A percentile compares a stretch with the other conserved stretches of the same genome.
phyloP scores from a whole-genome alignment of 345 rosid species.

The Lepidium sativum region DNA sequence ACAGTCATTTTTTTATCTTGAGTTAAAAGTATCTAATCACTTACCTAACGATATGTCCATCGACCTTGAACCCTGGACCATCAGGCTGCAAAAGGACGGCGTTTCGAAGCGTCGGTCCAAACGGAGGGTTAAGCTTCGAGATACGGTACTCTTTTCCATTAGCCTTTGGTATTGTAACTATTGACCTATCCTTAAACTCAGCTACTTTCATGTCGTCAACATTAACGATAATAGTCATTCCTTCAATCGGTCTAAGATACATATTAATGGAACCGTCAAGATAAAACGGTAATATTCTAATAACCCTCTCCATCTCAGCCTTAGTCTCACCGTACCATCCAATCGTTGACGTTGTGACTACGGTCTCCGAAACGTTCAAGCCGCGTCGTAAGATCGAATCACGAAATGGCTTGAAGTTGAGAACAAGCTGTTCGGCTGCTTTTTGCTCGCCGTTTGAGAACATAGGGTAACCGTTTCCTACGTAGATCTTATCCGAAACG shows the following conservation, averaged over 20 bases:
- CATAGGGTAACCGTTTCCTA: slow-evolving; percentile 57
- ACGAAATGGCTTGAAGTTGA: slow-evolving; percentile 34
- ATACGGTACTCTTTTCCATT: slow-evolving; percentile 54
- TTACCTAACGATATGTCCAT: slow-evolving; percentile 40
- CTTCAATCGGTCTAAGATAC: slow-evolving; percentile 57
- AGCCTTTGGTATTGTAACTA: slow-evolving; percentile 48
- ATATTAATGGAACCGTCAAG: slow-evolving; percentile 42
- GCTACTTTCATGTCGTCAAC: slow-evolving; percentile 46
- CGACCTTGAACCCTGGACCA: slow-evolving; percentile 45
- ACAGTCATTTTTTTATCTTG: too few species aligned
- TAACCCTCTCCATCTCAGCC: slow-evolving; percentile 32
- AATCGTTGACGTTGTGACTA: slow-evolving; percentile 49
- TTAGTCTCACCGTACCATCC: slow-evolving; percentile 58
- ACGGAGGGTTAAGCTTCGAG: slow-evolving; percentile 14
- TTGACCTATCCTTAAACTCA: slow-evolving; percentile 34
- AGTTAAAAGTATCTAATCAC: too few species aligned
- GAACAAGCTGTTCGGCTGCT: slow-evolving; percentile 33
- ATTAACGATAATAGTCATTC: slow-evolving; percentile 43
- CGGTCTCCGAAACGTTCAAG: slow-evolving; percentile 45
- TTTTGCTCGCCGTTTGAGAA: slow-evolving; percentile 41
- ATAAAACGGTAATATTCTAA: slow-evolving; percentile 39
- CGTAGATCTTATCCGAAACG: slow-evolving; percentile 28
- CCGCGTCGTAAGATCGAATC: slow-evolving; percentile 32
- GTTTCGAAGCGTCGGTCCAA: slow-evolving; percentile 25
- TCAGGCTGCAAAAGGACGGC: slow-evolving; percentile 49